Conservation (phyloP, 495 filamentous ascomycete genomes). For the Delitschia confertaspora region DNA sequence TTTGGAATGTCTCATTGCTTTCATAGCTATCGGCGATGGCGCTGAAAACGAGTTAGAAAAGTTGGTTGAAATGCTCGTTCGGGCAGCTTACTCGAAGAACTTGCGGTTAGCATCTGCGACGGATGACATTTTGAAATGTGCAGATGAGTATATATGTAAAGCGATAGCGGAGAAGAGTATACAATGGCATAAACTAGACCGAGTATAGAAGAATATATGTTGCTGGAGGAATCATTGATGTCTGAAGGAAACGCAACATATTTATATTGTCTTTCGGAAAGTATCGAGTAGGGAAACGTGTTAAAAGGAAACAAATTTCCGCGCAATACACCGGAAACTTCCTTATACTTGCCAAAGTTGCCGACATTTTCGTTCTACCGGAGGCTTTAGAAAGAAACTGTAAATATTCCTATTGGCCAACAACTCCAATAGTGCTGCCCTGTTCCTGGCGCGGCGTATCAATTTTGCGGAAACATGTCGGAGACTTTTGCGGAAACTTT, state of each 20-base stretch:
- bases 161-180: no score
- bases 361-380: conserved; percentile 5
- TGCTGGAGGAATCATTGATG: no score
- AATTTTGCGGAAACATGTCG: not conserved
- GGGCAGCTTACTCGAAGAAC: conserved; percentile 44
- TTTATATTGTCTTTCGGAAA: no score
- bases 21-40: conserved; percentile 41
- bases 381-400: not conserved
- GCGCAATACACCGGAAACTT: no score
- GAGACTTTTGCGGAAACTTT: not conserved
- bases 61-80: conserved; percentile 2
- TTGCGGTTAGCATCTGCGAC: conserved; percentile 46
- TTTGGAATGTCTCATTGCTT: conserved; percentile 36
- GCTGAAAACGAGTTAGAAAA: conserved; percentile 34
- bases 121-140: conserved; percentile 16
- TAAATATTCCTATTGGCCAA: conserved; percentile 6
- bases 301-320: no score
- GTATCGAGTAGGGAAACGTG: no score
- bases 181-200: no score
- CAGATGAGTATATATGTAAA: no score
- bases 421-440: not conserved
- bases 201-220: no score
- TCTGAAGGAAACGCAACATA: no score
- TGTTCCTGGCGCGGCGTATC: no score
- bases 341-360: no score